phyloP scores from a whole-genome alignment of 2,329 filamentous ascomycete genomes.

The Exophiala sp. region DNA sequence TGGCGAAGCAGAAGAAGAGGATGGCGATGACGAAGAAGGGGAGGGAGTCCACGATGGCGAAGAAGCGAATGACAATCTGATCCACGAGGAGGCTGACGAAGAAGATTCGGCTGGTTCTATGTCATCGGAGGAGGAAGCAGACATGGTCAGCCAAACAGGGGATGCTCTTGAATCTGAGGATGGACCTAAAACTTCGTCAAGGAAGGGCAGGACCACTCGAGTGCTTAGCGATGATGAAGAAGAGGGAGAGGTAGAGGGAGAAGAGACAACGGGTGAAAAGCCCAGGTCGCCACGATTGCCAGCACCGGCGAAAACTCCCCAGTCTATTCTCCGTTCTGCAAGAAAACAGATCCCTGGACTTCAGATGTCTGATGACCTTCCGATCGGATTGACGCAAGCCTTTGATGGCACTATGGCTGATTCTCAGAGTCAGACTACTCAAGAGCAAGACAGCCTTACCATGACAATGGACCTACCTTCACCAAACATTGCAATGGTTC shows the following conservation, averaged over 20 bases:
- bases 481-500: slow-evolving; percentile 47
- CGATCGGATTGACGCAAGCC: slow-evolving; percentile 75
- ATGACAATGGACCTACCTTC: slow-evolving; percentile 49
- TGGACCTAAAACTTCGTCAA: slow-evolving; percentile 33
- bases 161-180: slow-evolving; percentile 37
- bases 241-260: slow-evolving; percentile 42
- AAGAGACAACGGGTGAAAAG: neutral
- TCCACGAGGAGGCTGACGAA: slow-evolving; percentile 37
- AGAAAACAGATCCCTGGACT: slow-evolving; percentile 66
- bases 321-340: slow-evolving; percentile 61
- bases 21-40: slow-evolving; percentile 9
- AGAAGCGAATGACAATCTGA: slow-evolving; percentile 26
- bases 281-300: slow-evolving; percentile 27
- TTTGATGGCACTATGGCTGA: slow-evolving; percentile 84
- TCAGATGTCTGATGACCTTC: slow-evolving; percentile 43
- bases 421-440: slow-evolving; percentile 32
- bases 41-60: slow-evolving; percentile 33
- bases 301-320: slow-evolving; percentile 43
- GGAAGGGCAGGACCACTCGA: slow-evolving; percentile 48
- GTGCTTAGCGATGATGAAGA: slow-evolving; percentile 65
- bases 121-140: slow-evolving; percentile 27
- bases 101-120: slow-evolving; percentile 37
- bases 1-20: slow-evolving; percentile 35
- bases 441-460: slow-evolving; percentile 46
- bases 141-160: slow-evolving; percentile 34